Percentiles rank a stretch among this genome's conserved stretches.
phyloP scores from a whole-genome alignment of 768 basidiomycete genomes.

The Mycena belliarum region DNA sequence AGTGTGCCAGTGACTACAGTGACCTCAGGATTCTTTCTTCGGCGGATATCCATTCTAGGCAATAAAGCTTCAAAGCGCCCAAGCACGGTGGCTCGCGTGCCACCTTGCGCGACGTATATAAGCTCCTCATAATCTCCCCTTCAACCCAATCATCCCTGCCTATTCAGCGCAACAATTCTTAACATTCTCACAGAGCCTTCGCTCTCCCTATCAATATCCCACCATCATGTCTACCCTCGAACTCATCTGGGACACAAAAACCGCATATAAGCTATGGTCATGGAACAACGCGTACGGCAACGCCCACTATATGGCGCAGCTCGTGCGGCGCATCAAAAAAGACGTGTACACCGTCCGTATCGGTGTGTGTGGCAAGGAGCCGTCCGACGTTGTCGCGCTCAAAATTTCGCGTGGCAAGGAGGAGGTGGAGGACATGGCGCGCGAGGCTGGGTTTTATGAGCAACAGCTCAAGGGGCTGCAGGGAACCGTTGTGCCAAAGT shows the following conservation, averaged over 20 bases:
- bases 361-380: constrained; percentile 22
- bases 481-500: constrained; percentile 39
- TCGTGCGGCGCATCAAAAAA: constrained; percentile 24
- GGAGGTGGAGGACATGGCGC: constrained; percentile 27
- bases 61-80: constrained; percentile 8
- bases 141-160: not conserved
- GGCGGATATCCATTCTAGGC: not conserved
- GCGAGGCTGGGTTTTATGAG: constrained; percentile 37
- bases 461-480: constrained; percentile 35
- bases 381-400: constrained; percentile 27
- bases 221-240: constrained; percentile 31
- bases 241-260: constrained; percentile 25
- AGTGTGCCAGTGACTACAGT: not conserved
- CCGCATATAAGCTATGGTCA: constrained; percentile 30
- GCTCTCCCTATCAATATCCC: not conserved
- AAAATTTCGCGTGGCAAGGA: constrained; percentile 34
- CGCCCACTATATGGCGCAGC: constrained; percentile 25
- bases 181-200: not conserved
- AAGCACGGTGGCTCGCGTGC: constrained; percentile 3
- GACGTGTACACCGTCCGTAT: constrained; percentile 26
- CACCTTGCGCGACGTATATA: not conserved
- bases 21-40: not conserved
- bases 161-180: not conserved
- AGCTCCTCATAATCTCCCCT: not conserved
- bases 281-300: constrained; percentile 25